These are phyloP conservation scores for Pinus albicaulis DNA, from an alignment of 75 land plant species.

Conservation along the genomic window DNA sequence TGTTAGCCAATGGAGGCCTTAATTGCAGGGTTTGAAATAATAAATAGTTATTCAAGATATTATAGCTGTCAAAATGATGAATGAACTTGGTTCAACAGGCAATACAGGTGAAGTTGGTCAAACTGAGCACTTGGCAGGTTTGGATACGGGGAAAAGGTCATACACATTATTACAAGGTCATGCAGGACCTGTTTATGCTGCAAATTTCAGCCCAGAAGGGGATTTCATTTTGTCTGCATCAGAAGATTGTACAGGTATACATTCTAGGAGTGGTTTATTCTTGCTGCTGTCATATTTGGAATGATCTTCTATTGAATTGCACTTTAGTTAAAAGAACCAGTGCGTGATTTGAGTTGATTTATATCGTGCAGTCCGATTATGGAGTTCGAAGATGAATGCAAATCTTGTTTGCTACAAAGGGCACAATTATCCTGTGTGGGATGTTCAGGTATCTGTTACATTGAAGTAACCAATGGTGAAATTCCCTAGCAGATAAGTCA, in stretches of 20 bases:
- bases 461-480: neutral
- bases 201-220: slow-evolving; percentile 87
- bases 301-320: neutral
- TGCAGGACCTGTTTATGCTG: slow-evolving; percentile 92
- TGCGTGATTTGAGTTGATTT: neutral
- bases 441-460: slow-evolving; percentile 77
- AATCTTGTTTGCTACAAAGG: slow-evolving; percentile 99
- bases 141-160: slow-evolving; percentile 52
- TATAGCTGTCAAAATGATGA: too few species aligned
- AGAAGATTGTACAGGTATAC: slow-evolving; percentile 80
- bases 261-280: neutral
- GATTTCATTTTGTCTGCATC: slow-evolving; percentile 90
- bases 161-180: slow-evolving; percentile 86
- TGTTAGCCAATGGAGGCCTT: too few species aligned
- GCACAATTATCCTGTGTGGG: slow-evolving; percentile 99
- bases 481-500: neutral
- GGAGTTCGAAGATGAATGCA: slow-evolving; percentile 90
- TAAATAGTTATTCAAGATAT: too few species aligned
- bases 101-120: neutral
- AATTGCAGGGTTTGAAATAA: too few species aligned
- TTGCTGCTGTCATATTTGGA: neutral
- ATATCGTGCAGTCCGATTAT: slow-evolving; percentile 75
- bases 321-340: neutral
- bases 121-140: slow-evolving; percentile 20
- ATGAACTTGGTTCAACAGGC: too few species aligned